phyloP scores from a whole-genome alignment of 2,329 filamentous ascomycete genomes.

The Chaetomiaceae sp. region DNA sequence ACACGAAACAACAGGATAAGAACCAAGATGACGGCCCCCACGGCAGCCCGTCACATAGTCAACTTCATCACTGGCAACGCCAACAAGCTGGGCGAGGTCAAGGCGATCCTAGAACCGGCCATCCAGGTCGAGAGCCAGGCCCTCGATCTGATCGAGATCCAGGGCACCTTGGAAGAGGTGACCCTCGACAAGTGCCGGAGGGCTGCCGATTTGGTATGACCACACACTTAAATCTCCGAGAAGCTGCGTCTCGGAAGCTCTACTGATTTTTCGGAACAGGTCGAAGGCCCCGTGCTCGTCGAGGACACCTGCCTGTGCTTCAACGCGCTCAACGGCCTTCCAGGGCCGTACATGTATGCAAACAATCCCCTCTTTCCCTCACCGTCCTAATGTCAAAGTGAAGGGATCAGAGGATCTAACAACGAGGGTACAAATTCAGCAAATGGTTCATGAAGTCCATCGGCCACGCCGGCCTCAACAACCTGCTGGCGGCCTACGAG shows the following conservation, averaged over 20 bases:
- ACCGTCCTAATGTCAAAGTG: no score
- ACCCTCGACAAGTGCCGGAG: constrained; percentile 78
- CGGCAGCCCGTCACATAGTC: constrained; percentile 37
- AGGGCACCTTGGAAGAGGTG: constrained; percentile 88
- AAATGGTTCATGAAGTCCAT: constrained; percentile 90
- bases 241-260: no score
- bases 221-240: no score
- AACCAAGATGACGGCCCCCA: constrained; percentile 31
- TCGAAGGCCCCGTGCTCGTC: constrained; percentile 82
- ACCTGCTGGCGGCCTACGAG: constrained; percentile 78
- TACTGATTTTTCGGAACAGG: no score
- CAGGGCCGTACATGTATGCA: constrained; percentile 87
- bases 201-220: constrained; percentile 69
- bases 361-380: no score
- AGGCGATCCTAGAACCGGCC: constrained; percentile 70
- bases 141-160: constrained; percentile 81
- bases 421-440: no score
- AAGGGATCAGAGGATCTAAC: no score
- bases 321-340: constrained; percentile 80
- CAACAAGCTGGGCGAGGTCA: constrained; percentile 87
- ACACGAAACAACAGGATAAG: constrained; percentile 22
- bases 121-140: constrained; percentile 69
- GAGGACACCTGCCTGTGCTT: constrained; percentile 97
- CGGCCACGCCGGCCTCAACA: constrained; percentile 81
- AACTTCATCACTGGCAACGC: constrained; percentile 97